Conservation (phyloP, 371 early-diverging fungal species). For the Choanephora cucurbitarum region DNA sequence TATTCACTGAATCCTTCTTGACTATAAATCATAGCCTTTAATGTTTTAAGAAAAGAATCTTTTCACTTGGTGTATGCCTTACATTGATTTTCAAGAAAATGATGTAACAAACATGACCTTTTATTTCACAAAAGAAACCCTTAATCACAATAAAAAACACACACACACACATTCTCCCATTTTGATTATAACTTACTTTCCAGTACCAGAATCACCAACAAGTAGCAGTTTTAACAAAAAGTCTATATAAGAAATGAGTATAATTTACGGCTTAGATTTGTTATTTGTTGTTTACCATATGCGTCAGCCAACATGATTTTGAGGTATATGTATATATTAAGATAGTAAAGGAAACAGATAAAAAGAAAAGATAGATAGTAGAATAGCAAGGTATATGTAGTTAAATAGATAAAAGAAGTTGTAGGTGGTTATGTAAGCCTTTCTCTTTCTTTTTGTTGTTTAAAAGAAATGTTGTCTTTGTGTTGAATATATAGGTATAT, state of each 20-base stretch:
- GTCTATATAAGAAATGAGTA: constrained; percentile 30
- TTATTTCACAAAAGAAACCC: constrained; percentile 1
- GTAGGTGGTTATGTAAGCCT: too few relatives aligned
- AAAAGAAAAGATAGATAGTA: constrained; percentile 3
- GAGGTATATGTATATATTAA: constrained; percentile 7
- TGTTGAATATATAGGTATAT: too few relatives aligned
- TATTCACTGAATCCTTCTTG: constrained; percentile 63
- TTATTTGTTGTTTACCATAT: constrained; percentile 34
- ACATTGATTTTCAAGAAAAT: constrained; percentile 70
- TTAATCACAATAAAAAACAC: constrained; percentile 3
- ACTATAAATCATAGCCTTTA: constrained; percentile 35
- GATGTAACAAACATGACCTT: constrained; percentile 70
- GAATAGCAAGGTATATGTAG: not conserved
- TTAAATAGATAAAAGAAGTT: not conserved
- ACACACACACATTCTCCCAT: too few relatives aligned
- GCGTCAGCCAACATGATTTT: constrained; percentile 48
- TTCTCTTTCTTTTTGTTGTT: too few relatives aligned
- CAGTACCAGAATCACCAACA: constrained; percentile 67
- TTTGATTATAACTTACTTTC: constrained; percentile 61
- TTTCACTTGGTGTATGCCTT: constrained; percentile 12
- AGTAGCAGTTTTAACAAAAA: constrained; percentile 62
- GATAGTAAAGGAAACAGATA: not conserved
- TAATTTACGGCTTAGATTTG: not conserved
- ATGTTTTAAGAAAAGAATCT: not conserved
- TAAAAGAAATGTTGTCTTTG: too few relatives aligned